phyloP scores from a whole-genome alignment of 75 land plant species.

The Picea sitchensis region DNA sequence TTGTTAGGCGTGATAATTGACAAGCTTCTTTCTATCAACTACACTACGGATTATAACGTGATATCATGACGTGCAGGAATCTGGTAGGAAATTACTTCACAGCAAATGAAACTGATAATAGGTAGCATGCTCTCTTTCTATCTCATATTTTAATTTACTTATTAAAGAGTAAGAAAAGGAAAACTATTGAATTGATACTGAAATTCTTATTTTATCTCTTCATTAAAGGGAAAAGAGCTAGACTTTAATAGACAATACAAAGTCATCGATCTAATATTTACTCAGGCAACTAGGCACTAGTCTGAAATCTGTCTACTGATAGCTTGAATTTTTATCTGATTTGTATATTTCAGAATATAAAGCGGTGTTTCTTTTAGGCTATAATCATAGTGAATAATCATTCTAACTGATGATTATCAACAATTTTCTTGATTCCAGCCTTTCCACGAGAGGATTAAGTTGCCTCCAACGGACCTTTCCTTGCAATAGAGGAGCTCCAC shows the following conservation, averaged over 20 bases:
- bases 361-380: not conserved
- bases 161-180: not conserved
- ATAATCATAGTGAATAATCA: not conserved
- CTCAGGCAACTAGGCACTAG: not conserved
- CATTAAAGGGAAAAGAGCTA: not conserved
- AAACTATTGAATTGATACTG: not conserved
- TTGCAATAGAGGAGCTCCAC: constrained; percentile 11
- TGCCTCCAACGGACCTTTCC: constrained; percentile 13
- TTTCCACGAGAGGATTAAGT: not conserved
- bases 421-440: not conserved
- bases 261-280: not conserved
- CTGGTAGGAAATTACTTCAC: constrained; percentile 9
- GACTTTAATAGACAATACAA: too few relatives aligned
- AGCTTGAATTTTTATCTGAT: not conserved
- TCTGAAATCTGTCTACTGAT: not conserved
- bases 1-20: not conserved
- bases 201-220: not conserved
- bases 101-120: constrained; percentile 1
- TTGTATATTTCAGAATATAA: not conserved
- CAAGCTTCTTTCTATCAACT: not conserved
- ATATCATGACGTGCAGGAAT: not conserved
- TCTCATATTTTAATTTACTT: not conserved
- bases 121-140: not conserved
- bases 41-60: not conserved
- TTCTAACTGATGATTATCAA: not conserved